Conservation (phyloP, 2,329 filamentous ascomycete species). For the Paramyrothecium sp. region DNA sequence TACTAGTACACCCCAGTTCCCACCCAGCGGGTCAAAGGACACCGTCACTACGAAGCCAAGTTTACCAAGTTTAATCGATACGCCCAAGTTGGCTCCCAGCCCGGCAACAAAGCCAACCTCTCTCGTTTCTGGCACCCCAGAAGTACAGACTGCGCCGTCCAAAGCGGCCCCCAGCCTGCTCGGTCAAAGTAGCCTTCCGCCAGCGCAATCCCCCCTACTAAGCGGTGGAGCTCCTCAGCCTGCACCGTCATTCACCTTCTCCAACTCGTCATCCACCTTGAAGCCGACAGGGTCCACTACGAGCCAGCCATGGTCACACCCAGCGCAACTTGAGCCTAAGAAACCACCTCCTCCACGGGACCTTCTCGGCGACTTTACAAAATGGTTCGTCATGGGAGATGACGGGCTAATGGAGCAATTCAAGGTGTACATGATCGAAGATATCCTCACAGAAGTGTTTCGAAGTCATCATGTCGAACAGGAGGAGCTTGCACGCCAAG, state of each 20-base stretch:
- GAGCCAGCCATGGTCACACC: background rate
- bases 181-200: background rate
- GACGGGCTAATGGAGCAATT: slow-evolving; percentile 52
- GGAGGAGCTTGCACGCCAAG: slow-evolving; percentile 7
- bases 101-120: background rate
- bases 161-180: background rate
- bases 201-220: background rate
- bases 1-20: too few species aligned
- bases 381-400: slow-evolving; percentile 56
- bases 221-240: background rate
- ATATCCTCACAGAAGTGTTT: slow-evolving; percentile 42
- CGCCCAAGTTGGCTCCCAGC: background rate
- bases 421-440: slow-evolving; percentile 41
- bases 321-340: slow-evolving; percentile 6
- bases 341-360: slow-evolving; percentile 30
- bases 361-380: slow-evolving; percentile 46
- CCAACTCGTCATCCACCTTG: background rate
- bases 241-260: background rate
- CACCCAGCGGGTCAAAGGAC: too few species aligned
- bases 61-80: too few species aligned
- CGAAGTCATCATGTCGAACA: slow-evolving; percentile 28
- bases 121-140: background rate
- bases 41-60: too few species aligned
- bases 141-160: background rate
- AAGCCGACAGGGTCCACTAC: background rate